phyloP scores from a whole-genome alignment of 225 moss, liverwort and hornwort species.

The Physcomitrellopsis africana region DNA sequence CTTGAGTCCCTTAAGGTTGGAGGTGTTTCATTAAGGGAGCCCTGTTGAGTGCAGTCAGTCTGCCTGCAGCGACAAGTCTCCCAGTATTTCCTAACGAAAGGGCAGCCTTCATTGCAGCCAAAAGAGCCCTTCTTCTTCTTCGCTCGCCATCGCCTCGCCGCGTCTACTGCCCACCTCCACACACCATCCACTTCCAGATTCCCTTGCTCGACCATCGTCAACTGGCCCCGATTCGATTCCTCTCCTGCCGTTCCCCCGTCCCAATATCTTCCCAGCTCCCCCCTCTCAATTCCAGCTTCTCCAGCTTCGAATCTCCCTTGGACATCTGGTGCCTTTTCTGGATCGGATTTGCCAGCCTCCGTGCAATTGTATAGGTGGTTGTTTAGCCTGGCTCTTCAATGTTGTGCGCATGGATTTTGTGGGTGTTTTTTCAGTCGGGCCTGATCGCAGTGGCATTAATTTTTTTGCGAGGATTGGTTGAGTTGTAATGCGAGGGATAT shows the following conservation, averaged over 20 bases:
- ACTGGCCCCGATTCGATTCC: not conserved
- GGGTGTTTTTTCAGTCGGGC: not conserved
- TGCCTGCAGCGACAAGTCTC: slow-evolving; percentile 2
- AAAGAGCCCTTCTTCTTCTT: slow-evolving; percentile 17
- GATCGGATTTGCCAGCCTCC: not conserved
- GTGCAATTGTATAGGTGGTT: not conserved
- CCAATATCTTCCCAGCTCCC: not conserved
- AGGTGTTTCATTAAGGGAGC: too few relatives aligned
- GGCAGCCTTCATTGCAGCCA: slow-evolving; percentile 20
- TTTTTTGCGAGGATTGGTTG: too few relatives aligned
- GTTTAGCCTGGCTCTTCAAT: not conserved
- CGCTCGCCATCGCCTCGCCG: slow-evolving; percentile 21
- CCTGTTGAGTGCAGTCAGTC: too few relatives aligned
- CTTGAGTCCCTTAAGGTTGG: too few relatives aligned
- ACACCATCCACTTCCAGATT: not conserved
- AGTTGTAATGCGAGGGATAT: not conserved
- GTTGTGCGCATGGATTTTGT: too few relatives aligned
- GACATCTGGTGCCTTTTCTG: not conserved
- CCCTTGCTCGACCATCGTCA: not conserved
- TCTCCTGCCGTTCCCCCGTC: too few relatives aligned
- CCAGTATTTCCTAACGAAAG: not conserved
- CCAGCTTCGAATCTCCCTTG: not conserved
- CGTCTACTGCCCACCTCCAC: slow-evolving; percentile 11
- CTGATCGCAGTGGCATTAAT: not conserved
- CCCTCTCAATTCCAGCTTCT: not conserved